Base-by-base conservation (phyloP, 352 stramenopile species). In the Aphanomyces cochlioides region DNA sequence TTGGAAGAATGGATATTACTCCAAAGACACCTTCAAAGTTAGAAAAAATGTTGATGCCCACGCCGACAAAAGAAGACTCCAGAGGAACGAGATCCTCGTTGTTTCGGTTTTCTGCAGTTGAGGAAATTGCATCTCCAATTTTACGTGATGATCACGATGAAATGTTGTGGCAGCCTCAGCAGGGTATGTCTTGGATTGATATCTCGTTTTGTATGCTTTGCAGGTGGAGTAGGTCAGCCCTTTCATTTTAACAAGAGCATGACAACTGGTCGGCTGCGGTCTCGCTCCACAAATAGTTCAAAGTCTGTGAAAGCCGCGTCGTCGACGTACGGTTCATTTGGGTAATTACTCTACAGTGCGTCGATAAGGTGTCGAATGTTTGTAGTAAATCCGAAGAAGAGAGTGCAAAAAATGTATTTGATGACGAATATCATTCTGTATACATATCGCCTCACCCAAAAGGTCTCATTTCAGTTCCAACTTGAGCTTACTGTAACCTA, bases 351-450 rank as follows among this genome's bases (percentile, higher is more conserved):
- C 28, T 59, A 36, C 17, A 59, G 50, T 28, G 28, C 28, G 28
- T 28, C 28, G 28, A 28, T 28, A 28, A 28, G 28, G 28, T 28
- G 28, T 28, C 28, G 28, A 28, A 28, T 28, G 28, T 28, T 28
- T 43, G 7, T 15, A 12, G 38, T 19, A 40, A 61, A 39, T 5
- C 13, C n/a, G 45, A 70, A 15, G 38, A 59, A 13, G 43, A 56
- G 19, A 56, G 59, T 13, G 50, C 56, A 13, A 60, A 21, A 7
- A 70, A 15, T 38, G 47, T 69, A 10, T 93, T 91, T 56, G 77
- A 93, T 63, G 77, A 80, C 48, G 80, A 85, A 63, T 83, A 89
- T 64, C 85, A 93, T 72, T 90, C 85, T 56, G 79, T 87, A n/a
- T 93, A 93, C 73, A 79, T 93, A 47, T 76, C 83, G 0, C 73